Evolutionary conservation across 2,329 filamentous ascomycete species (phyloP).

Genomic region (Sporothrix pallida): DNA sequence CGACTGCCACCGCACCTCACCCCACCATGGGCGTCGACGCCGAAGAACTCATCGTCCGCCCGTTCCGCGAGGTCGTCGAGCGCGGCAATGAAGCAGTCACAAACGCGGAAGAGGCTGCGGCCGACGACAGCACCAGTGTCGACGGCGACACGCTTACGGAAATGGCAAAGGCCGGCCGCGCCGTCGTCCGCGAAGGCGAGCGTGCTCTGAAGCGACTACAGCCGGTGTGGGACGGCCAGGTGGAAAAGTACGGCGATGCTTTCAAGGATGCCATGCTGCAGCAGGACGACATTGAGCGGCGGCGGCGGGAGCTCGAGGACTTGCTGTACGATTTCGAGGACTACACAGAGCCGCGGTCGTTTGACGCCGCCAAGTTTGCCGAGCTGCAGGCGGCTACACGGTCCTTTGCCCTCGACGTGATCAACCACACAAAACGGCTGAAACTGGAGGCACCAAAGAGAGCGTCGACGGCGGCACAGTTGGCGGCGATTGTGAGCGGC

Average conservation of each 20-base stretch:
- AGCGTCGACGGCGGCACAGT: conserved; percentile 23
- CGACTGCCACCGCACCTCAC: background rate
- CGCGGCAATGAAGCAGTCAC: conserved; percentile 47
- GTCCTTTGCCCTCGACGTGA: conserved; percentile 48
- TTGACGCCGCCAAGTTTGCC: conserved; percentile 46
- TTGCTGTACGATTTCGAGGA: conserved; percentile 54
- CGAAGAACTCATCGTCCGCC: conserved; percentile 45
- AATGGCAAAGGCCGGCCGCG: conserved; percentile 46
- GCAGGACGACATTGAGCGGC: conserved; percentile 45
- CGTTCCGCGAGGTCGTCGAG: conserved; percentile 50
- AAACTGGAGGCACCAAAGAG: conserved; percentile 40
- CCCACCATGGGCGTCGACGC: conserved; percentile 41
- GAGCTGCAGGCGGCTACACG: conserved; percentile 50
- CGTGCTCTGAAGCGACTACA: conserved; percentile 48
- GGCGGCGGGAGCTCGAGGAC: conserved; percentile 47
- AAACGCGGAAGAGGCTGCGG: conserved; percentile 45
- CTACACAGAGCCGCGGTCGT: conserved; percentile 48
- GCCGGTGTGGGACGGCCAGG: conserved; percentile 48
- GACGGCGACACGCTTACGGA: conserved; percentile 36
- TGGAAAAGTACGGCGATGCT: conserved; percentile 47
- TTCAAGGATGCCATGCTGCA: conserved; percentile 48
- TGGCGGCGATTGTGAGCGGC: conserved; percentile 11
- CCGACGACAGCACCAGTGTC: conserved; percentile 39
- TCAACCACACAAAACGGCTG: conserved; percentile 48
- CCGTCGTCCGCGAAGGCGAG: conserved; percentile 44